These are phyloP conservation scores for grape (Vitis vinifera) DNA, from an alignment of 164 flowering plant genomes.

Conservation along the genomic window DNA sequence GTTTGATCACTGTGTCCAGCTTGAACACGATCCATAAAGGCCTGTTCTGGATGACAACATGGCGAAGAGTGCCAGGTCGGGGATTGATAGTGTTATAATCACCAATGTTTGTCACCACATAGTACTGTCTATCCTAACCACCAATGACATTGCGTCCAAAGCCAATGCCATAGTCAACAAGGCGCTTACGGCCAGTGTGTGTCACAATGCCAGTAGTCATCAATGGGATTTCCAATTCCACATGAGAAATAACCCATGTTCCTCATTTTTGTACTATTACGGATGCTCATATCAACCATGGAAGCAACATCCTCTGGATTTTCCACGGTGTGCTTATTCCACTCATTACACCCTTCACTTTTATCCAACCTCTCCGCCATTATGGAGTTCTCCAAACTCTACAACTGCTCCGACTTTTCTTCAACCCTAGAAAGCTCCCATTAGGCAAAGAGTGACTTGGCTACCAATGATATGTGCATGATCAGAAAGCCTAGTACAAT, in stretches of 20 bases:
- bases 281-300: conserved; percentile 38
- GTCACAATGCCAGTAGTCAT: conserved; percentile 26
- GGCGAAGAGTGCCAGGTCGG: conserved; percentile 15
- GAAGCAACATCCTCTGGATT: conserved; percentile 55
- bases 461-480: no score
- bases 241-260: no score
- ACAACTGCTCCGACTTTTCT: conserved; percentile 19
- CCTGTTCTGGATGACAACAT: conserved; percentile 16
- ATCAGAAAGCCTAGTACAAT: no score
- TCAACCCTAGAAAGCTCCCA: not conserved
- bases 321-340: conserved; percentile 43
- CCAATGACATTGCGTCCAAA: not conserved
- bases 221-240: not conserved
- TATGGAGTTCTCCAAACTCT: conserved; percentile 39
- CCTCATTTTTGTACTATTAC: conserved; percentile 62
- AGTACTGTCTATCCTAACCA: not conserved
- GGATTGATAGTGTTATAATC: conserved; percentile 14
- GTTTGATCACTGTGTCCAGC: no score
- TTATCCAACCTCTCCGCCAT: conserved; percentile 44
- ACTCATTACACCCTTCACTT: not conserved
- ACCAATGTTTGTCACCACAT: conserved; percentile 16
- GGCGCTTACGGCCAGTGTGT: conserved; percentile 11
- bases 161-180: conserved; percentile 1
- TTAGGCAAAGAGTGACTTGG: no score
- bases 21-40: no score